phyloP scores from a whole-genome alignment of 2,329 filamentous ascomycete genomes.

The Ceratocystis alfenasii region DNA sequence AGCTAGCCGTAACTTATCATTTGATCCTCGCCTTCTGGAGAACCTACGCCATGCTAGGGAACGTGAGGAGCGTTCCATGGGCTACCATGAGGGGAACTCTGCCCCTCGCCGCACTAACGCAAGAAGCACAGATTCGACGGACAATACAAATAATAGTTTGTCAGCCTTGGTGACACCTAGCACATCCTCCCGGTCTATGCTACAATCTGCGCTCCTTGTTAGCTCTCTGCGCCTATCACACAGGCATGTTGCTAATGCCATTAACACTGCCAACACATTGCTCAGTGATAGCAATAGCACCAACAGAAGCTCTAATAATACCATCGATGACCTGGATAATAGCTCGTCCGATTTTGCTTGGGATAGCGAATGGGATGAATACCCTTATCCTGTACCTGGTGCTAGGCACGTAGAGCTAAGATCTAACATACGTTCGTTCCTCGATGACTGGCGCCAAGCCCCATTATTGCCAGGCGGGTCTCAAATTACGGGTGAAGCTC shows the following conservation, averaged over 20 bases:
- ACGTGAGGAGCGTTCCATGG: background rate
- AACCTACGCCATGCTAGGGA: background rate
- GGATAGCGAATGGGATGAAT: background rate
- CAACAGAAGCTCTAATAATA: background rate
- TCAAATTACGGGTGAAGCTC: background rate
- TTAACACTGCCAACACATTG: too few relatives aligned
- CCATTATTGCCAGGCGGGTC: background rate
- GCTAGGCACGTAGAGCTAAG: too few relatives aligned
- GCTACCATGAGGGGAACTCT: background rate
- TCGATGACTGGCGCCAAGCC: too few relatives aligned
- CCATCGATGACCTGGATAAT: background rate
- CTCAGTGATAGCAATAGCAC: background rate
- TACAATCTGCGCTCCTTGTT: slow-evolving; percentile 5
- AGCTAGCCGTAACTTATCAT: background rate
- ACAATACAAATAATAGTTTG: background rate
- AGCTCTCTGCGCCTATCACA: background rate
- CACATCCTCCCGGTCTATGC: background rate
- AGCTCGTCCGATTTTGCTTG: background rate
- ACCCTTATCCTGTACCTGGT: background rate
- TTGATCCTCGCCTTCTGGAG: background rate
- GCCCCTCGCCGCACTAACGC: background rate
- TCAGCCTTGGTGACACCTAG: background rate
- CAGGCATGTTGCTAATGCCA: too few relatives aligned
- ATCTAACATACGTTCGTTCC: too few relatives aligned
- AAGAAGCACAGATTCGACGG: background rate